Percentiles rank a stretch among this genome's conserved stretches.
Conservation (phyloP, 2,329 filamentous ascomycete genomes). For the Curvularia verruculosa region DNA sequence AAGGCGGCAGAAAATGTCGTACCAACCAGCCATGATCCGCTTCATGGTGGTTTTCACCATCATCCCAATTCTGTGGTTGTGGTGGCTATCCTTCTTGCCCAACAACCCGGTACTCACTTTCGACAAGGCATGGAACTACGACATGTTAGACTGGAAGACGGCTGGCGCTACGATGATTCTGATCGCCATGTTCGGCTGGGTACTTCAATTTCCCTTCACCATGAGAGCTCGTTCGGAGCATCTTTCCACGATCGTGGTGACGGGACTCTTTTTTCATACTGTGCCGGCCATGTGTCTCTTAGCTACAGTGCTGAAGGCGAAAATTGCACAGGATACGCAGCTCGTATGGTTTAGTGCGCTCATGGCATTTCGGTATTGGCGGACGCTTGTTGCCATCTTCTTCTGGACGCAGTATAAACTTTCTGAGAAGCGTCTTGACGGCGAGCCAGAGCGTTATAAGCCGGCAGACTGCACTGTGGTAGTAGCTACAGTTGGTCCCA, state of each 20-base stretch:
- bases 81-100: neutral
- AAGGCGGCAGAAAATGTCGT: neutral
- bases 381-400: constrained; percentile 20
- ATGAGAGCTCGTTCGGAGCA: neutral
- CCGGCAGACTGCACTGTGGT: constrained; percentile 27
- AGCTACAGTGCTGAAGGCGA: constrained; percentile 3
- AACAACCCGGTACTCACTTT: neutral
- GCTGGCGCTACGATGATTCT: neutral
- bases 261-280: constrained; percentile 18
- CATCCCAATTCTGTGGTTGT: neutral
- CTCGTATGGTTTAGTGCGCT: constrained; percentile 23
- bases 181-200: neutral
- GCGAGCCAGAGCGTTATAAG: neutral
- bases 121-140: neutral
- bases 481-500: constrained; percentile 27
- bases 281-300: constrained; percentile 16
- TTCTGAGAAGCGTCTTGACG: neutral
- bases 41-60: constrained; percentile 2
- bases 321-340: constrained; percentile 2
- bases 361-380: constrained; percentile 29
- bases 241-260: neutral
- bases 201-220: neutral
- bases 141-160: neutral
- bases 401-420: constrained; percentile 29
- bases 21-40: neutral